phyloP scores from a whole-genome alignment of 345 rosid species.

The Capsella bursapastoris region DNA sequence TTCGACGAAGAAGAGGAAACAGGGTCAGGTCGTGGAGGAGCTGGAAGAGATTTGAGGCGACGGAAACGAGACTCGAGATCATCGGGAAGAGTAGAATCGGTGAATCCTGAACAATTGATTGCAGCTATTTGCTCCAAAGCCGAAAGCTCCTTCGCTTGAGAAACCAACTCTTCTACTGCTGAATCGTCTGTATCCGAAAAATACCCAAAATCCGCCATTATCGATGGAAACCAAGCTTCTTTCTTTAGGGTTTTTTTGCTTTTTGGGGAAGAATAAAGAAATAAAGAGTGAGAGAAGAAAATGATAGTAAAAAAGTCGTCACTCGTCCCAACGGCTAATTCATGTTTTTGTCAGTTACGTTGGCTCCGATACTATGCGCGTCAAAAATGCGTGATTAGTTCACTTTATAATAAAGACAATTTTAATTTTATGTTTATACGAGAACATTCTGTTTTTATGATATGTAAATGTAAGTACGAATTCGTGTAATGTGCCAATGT shows the following conservation, averaged over 20 bases:
- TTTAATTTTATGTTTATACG: background rate
- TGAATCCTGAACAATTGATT: constrained; percentile 66
- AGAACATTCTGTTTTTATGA: background rate
- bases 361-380: constrained; percentile 29
- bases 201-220: constrained; percentile 68
- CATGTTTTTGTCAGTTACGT: constrained; percentile 42
- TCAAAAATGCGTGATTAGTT: constrained; percentile 9
- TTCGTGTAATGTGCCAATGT: background rate
- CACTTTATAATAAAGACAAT: no score
- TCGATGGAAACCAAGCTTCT: background rate
- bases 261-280: background rate
- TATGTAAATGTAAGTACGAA: background rate
- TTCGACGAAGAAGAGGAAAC: background rate
- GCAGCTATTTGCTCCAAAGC: constrained; percentile 78
- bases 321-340: constrained; percentile 55
- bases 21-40: constrained; percentile 41
- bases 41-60: constrained; percentile 73
- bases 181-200: constrained; percentile 82
- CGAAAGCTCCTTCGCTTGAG: constrained; percentile 70
- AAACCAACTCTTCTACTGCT: constrained; percentile 71
- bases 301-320: constrained; percentile 17
- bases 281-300: background rate
- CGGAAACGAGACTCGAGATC: constrained; percentile 79
- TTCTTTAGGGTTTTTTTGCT: constrained; percentile 30
- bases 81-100: constrained; percentile 61